Evolutionary conservation across 78 protist species (phyloP), one percentile per base, ranked within the genome.

Genomic region (Acrasis kona): DNA sequence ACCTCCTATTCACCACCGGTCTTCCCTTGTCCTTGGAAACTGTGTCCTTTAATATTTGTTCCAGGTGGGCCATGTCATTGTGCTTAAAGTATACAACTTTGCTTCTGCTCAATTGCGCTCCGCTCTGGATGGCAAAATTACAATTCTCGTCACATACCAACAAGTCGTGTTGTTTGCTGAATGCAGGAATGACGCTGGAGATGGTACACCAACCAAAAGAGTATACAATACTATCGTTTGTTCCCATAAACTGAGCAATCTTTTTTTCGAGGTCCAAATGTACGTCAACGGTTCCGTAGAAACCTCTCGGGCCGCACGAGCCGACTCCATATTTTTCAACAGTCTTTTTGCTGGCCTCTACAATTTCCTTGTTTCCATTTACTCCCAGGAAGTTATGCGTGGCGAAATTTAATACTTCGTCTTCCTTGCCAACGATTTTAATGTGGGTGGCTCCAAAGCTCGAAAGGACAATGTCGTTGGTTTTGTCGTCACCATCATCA

Each of bases 271-370:
- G 85, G 2, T 87, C 76, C 1, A 90, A 58, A 70, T 96, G 99
- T n/a, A 37, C 64, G n/a, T 83, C 88, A 19, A 92, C 74, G 0
- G 99, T 88, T 39, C 99, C 99, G 83, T 94, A 94, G 85, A 97
- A 97, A 35, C 98, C 99, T 10, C 98, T 77, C 12, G 99, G 99
- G 6, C 99, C 99, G 75, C 99, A 97, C 1, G 96, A 72, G 27
- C 99, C 99, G 10, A 86, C 87, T 40, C 98, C 98, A 64, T 93
- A 91, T 71, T 87, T 77, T 8, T 72, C 35, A n/a, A 95, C 35
- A 10, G 89, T 84, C 3, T 68, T 7, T 37, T 72, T 82, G 10
- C 86, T 78, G 10, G 58, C 41, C 12, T 6, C 72, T 65, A 72
- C 10, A 72, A 72, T 38, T 40, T 10, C 10, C 10, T 10, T 67